phyloP scores from a whole-genome alignment of 768 basidiomycete genomes.

The Amanita exitialis region DNA sequence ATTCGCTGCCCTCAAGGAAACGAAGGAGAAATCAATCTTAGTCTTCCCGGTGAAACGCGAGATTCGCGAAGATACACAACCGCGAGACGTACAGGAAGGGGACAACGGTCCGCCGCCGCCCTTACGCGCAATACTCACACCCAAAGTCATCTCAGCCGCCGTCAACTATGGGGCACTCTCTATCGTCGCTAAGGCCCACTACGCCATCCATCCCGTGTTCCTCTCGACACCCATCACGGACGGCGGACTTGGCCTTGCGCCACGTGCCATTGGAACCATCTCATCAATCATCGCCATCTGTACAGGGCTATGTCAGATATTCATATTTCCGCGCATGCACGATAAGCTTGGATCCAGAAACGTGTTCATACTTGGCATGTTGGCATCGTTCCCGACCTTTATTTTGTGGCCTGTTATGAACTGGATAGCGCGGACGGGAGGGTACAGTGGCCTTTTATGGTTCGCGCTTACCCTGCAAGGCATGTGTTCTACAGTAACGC shows the following conservation, averaged over 20 bases:
- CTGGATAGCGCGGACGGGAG: not conserved
- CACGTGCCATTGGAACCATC: constrained; percentile 46
- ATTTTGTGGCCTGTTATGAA: constrained; percentile 32
- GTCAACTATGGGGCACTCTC: constrained; percentile 21
- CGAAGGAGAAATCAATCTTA: not conserved
- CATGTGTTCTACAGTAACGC: not conserved
- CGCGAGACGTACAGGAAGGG: not conserved
- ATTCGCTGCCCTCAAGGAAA: constrained; percentile 38
- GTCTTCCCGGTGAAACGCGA: not conserved
- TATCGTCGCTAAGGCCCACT: constrained; percentile 48
- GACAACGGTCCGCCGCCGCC: not conserved
- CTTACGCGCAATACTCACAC: constrained; percentile 5
- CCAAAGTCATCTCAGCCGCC: constrained; percentile 38
- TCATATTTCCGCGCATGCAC: constrained; percentile 45
- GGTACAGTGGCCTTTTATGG: not conserved
- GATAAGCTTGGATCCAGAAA: constrained; percentile 18
- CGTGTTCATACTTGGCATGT: constrained; percentile 36
- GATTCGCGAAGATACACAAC: not conserved
- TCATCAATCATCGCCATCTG: constrained; percentile 39
- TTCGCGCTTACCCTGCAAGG: not conserved
- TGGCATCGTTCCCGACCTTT: constrained; percentile 29
- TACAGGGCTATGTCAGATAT: constrained; percentile 46
- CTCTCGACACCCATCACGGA: constrained; percentile 47
- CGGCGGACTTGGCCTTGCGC: constrained; percentile 29
- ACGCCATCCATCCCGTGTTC: constrained; percentile 54